These are phyloP conservation scores for Pulchroboletus neoregius DNA, from an alignment of 1,284 basidiomycete genomes.

Conservation along the genomic window DNA sequence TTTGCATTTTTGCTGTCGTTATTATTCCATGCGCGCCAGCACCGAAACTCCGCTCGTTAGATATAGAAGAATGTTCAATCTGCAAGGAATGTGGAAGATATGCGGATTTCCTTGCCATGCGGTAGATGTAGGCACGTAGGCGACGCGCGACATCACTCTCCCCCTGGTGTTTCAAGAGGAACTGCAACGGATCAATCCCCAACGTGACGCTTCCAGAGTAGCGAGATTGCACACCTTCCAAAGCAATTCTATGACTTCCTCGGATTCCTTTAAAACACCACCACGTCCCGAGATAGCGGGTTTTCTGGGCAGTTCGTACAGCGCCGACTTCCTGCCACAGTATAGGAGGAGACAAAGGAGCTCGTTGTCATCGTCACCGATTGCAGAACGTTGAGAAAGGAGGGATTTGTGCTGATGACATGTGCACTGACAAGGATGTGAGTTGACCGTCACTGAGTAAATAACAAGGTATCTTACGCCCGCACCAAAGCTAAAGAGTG, in stretches of 20 bases:
- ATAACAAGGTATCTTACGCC: constrained; percentile 9
- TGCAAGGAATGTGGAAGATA: constrained; percentile 20
- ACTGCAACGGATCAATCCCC: constrained; percentile 9
- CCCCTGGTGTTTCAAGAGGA: constrained; percentile 5
- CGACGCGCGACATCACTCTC: constrained; percentile 8
- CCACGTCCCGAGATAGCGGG: not conserved
- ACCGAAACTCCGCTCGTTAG: not conserved
- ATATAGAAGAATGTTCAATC: constrained; percentile 11
- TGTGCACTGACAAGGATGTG: constrained; percentile 7
- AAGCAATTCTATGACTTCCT: constrained; percentile 23
- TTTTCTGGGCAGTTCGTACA: constrained; percentile 15
- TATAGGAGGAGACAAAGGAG: constrained; percentile 23
- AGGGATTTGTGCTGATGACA: constrained; percentile 16
- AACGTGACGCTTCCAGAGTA: not conserved
- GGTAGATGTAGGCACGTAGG: constrained; percentile 24
- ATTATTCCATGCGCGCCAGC: constrained; percentile 12
- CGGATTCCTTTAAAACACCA: constrained; percentile 7
- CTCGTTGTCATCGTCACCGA: constrained; percentile 17
- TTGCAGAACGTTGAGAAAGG: not conserved
- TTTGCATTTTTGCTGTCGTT: constrained; percentile 7
- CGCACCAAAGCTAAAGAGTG: constrained; percentile 9
- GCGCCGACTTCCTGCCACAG: constrained; percentile 17
- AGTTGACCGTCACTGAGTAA: not conserved
- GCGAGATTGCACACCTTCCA: constrained; percentile 20
- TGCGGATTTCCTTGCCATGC: constrained; percentile 30